Evolutionary conservation across 495 filamentous ascomycete species (phyloP), one percentile per base, ranked within the genome.

Genomic region (Hypoxylon lienhwacheense): DNA sequence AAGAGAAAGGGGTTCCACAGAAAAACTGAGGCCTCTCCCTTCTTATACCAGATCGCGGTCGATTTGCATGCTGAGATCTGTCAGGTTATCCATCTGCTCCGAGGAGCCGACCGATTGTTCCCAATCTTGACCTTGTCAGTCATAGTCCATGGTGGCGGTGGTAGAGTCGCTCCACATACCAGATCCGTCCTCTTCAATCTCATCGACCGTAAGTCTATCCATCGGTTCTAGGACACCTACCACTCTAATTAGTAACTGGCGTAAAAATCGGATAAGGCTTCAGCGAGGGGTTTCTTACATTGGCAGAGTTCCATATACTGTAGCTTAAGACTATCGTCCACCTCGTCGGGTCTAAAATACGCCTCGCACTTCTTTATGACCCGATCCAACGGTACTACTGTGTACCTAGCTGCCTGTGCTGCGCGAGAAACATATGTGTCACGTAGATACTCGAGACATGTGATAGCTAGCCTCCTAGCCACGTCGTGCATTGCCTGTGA

Each of bases 101-200:
- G 73, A 76, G 34, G 72, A 70, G 28, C 47, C 66, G 33, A 69
- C 70, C 15, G 73, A 76, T 15, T 69, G 67, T 32, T 74, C 74
- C 73, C 74, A 75, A 28, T 76, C 74, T 74, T 56, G 51, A 25
- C 42, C 11, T 57, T 61, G 53, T 70, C 66, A 66, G 74, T 71
- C 59, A 67, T 65, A 70, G 65, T 69, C 26, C 66, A 70, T 33
- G 64, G 65, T 47, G 19, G 65, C 60, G 55, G 68, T 72, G 28
- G 66, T 64, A 46, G 68, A 74, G 55, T 73, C 70, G 63, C 70
- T 73, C 41, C 62, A 75, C 77, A 65, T 77, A 77, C 79, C 79
- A 34, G 77, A 80, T 59, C 69, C 76, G 26, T 82, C 78, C 32
- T 81, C 79, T 50, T 81, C 79, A 41, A 73, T 55, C 25, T 81